Base-by-base conservation (phyloP, 2,329 filamentous ascomycete genomes). In the Colletotrichum lentis region DNA sequence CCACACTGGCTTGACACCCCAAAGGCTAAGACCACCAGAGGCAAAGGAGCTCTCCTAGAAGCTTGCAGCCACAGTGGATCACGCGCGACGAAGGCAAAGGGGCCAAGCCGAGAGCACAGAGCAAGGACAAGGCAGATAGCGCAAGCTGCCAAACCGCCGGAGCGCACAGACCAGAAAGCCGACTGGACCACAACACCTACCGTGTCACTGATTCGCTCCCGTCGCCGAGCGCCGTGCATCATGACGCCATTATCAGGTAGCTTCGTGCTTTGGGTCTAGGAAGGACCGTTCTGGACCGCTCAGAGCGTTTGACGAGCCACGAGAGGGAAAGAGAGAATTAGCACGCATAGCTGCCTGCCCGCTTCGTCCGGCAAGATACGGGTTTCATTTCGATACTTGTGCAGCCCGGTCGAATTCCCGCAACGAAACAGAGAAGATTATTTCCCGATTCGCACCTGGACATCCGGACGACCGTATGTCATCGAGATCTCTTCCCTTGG, bases 261-360 rank as follows among this genome's bases (percentile, higher is more conserved):
- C 49, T 55, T 22, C 18, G 50, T 43, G 65, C 61, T 68, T 65
- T 59, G 39, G 41, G 58, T 46, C 50, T 11, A 39, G 41, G 24
- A 64, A 65, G 55, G 66, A 60, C 62, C 56, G 56, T 65, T 69
- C 66, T 69, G 66, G 66, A 65, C 66, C 56, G 20, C 56, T 27
- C 56, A 69, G 59, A 58, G 64, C 61, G 60, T 67, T 46, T 53
- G 35, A 27, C 11, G 35, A 64, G 31, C 31, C 31, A 35, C 8
- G 8, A 35, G 31, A 35, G 31, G 53, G 49, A 27, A 35, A 27
- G 52, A 56, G 46, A 46, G 24, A 62, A 47, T 31, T 49, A 54
- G 49, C 47, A 47, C n/a, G 27, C 35, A 35, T 43, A 37, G 54
- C 63, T 52, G 37, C 59, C 55, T 50, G 54, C 55, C 57, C 41